These are phyloP conservation scores for Stenogyne calaminthoides DNA, from an alignment of 305 asterid species.

Conservation along the genomic window DNA sequence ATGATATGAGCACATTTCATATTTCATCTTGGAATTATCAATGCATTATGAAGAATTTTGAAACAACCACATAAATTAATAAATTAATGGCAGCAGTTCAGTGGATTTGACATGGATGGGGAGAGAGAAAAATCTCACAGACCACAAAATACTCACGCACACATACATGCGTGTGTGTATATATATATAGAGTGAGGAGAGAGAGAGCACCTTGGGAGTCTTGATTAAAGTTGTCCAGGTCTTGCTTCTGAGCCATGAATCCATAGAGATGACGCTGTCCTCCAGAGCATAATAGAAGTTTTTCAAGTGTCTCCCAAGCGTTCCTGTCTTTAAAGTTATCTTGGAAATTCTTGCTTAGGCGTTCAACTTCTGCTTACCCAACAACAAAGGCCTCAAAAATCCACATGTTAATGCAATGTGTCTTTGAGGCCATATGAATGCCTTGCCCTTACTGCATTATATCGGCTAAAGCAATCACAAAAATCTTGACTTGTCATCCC, in stretches of 20 bases:
- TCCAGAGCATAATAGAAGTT: conserved; percentile 50
- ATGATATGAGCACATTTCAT: conserved; percentile 54
- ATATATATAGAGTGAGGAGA: neutral
- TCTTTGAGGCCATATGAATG: conserved; percentile 98
- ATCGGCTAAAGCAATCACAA: conserved; percentile 57
- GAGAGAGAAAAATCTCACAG: neutral
- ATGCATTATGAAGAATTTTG: conserved; percentile 18
- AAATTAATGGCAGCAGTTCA: neutral
- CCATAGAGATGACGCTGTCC: conserved; percentile 83
- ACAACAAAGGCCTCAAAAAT: conserved; percentile 84
- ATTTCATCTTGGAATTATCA: conserved; percentile 69
- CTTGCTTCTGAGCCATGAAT: conserved; percentile 68
- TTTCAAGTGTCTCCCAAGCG: conserved; percentile 72
- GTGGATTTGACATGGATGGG: neutral
- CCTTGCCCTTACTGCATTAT: conserved; percentile 57
- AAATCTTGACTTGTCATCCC: conserved; percentile 95
- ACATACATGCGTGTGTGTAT: no score
- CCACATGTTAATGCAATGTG: conserved; percentile 85
- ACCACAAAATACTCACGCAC: neutral
- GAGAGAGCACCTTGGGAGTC: conserved; percentile 59
- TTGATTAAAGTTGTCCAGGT: conserved; percentile 62
- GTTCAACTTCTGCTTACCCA: conserved; percentile 83
- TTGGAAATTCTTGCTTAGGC: conserved; percentile 68
- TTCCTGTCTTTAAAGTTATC: conserved; percentile 51
- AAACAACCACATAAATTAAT: conserved; percentile 6